Conservation (phyloP, 2,329 filamentous ascomycete genomes). For the Fusarium hainanense region DNA sequence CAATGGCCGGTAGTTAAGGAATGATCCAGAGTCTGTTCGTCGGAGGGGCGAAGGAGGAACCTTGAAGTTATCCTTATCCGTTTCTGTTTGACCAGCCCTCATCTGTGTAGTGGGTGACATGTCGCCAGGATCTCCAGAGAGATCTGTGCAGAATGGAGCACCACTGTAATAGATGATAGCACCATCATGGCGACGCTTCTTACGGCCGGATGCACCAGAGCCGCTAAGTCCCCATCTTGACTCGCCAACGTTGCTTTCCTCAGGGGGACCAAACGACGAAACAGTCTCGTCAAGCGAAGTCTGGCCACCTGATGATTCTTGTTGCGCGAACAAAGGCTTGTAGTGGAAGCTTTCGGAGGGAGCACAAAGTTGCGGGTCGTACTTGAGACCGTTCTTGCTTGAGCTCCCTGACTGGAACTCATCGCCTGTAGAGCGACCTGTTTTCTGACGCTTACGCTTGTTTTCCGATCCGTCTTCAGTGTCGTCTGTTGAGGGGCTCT, state of each 20-base stretch:
- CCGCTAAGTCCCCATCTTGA: slow-evolving; percentile 61
- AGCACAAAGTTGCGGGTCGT: slow-evolving; percentile 52
- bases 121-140: slow-evolving; percentile 73
- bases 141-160: slow-evolving; percentile 82
- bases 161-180: slow-evolving; percentile 87
- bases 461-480: slow-evolving; percentile 58
- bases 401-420: slow-evolving; percentile 51
- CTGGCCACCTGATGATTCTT: slow-evolving; percentile 59
- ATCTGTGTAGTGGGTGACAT: slow-evolving; percentile 61
- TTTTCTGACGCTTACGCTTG: slow-evolving; percentile 60
- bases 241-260: slow-evolving; percentile 61
- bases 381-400: slow-evolving; percentile 55
- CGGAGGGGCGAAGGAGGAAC: slow-evolving; percentile 45
- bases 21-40: slow-evolving; percentile 64
- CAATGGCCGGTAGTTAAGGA: slow-evolving; percentile 61
- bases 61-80: slow-evolving; percentile 30
- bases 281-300: slow-evolving; percentile 61
- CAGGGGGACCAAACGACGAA: slow-evolving; percentile 60
- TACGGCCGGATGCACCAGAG: slow-evolving; percentile 60
- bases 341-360: slow-evolving; percentile 68
- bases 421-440: slow-evolving; percentile 49
- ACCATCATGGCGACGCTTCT: slow-evolving; percentile 71
- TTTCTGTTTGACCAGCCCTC: slow-evolving; percentile 56
- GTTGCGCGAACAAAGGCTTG: slow-evolving; percentile 70
- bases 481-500: slow-evolving; percentile 62